Evolutionary conservation across 2,329 filamentous ascomycete genomes (phyloP), one percentile per base, ranked within the genome.

Genomic region (Fusarium tricinctum): DNA sequence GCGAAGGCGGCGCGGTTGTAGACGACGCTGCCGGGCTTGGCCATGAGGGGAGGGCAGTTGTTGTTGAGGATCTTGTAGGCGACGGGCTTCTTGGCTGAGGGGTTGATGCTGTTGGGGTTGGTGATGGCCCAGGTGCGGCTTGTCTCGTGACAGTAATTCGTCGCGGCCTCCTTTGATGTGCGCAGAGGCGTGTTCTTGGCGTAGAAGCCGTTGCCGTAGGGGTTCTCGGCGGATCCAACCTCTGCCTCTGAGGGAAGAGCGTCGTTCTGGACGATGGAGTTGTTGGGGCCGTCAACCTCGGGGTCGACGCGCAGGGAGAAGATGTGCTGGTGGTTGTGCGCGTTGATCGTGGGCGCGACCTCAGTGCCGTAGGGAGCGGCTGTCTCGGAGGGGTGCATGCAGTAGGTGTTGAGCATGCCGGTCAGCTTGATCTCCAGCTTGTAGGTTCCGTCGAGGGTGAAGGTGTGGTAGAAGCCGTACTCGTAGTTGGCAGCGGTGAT

Each of bases 1-100:
- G 94, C 93, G 73, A 97, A 97, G 0, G 91, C 93, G 0, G 94
- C 94, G 23, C 94, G 86, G 79, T 96, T 96, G 89, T 92, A 94
- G 8, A 97, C 94, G 28, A 97, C 78, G 5, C 92, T 90, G 4
- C 91, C 91, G 58, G 92, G 88, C 81, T 94, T 96, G n/a, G 94
- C 93, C 12, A 97, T 82, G 9, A 97, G 81, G 1, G 83, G 81
- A 0, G 94, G 92, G 0, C 94, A 91, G 76, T 97, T 94, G 50
- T 93, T 86, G 78, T 92, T 96, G 52, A 97, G 92, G 3, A 97
- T 88, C 84, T 97, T 97, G 81, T 97, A 97, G 49, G 88, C 89
- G 0, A 91, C 89, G 0, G 93, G 92, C 81, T 96, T 97, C 77
- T 92, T 89, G 80, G 91, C 94, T 80, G 94, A 91, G 0, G 92